A percentile compares a stretch with the other conserved stretches of the same genome.
phyloP scores from a whole-genome alignment of 768 basidiomycete species.

The Lentinula sp. region DNA sequence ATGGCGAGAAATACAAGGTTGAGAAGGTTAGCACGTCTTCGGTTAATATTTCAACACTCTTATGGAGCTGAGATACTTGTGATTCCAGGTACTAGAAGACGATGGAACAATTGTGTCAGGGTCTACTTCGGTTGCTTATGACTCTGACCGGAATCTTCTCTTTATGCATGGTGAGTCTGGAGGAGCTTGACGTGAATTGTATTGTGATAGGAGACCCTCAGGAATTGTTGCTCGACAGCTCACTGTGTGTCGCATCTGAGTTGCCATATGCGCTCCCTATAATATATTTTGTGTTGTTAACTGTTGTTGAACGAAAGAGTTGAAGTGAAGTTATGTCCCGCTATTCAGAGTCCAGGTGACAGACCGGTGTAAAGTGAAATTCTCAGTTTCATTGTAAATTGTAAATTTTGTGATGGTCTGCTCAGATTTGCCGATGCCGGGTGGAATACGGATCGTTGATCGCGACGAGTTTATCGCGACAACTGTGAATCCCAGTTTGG shows the following conservation, averaged over 20 bases:
- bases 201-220: neutral
- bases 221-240: neutral
- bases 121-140: conserved; percentile 51
- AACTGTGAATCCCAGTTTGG: too few relatives aligned
- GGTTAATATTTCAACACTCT: neutral
- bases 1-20: conserved; percentile 52
- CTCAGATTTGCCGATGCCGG: too few relatives aligned
- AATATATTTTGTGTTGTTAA: too few relatives aligned
- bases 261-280: too few relatives aligned
- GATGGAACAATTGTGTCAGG: conserved; percentile 51
- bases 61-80: neutral
- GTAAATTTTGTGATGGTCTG: too few relatives aligned
- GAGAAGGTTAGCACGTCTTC: conserved; percentile 38
- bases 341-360: too few relatives aligned
- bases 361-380: too few relatives aligned
- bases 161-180: conserved; percentile 51
- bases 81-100: conserved; percentile 58
- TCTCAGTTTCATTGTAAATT: too few relatives aligned
- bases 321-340: too few relatives aligned
- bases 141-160: conserved; percentile 39
- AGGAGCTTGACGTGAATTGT: neutral
- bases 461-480: too few relatives aligned
- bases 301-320: too few relatives aligned
- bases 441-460: too few relatives aligned
- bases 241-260: neutral